Evolutionary conservation across 176 grass and related monocot species (phyloP).

Genomic region (Elaeis guineensis): DNA sequence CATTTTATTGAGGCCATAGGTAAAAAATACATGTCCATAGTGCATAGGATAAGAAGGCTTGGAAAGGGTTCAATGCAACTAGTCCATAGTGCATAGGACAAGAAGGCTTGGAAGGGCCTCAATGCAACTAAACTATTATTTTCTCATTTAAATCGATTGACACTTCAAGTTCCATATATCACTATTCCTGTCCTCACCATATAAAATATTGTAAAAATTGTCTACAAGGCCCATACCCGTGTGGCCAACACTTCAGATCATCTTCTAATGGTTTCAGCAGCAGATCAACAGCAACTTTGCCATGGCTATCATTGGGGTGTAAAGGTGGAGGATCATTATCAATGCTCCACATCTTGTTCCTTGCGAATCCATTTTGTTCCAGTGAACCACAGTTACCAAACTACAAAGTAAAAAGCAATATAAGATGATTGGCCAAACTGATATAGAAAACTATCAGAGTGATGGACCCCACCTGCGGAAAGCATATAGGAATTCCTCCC

Average conservation of each 20-base stretch:
- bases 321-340: slow-evolving; percentile 42
- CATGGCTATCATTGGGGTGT: slow-evolving; percentile 22
- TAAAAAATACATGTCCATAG: too few species aligned
- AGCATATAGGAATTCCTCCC: slow-evolving; percentile 89
- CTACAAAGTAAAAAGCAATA: slow-evolving; percentile 10
- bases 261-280: slow-evolving; percentile 89
- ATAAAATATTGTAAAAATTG: too few species aligned
- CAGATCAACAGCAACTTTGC: slow-evolving; percentile 50
- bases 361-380: slow-evolving; percentile 91
- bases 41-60: too few species aligned
- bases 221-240: slow-evolving; percentile 32
- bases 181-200: too few species aligned
- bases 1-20: too few species aligned
- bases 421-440: too few species aligned
- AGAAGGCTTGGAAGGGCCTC: too few species aligned
- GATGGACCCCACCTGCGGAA: slow-evolving; percentile 53
- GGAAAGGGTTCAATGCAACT: too few species aligned
- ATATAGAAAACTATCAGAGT: not conserved
- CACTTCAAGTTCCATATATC: too few species aligned
- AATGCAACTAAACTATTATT: too few species aligned
- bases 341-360: slow-evolving; percentile 71
- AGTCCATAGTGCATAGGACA: too few species aligned
- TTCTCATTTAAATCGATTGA: too few species aligned
- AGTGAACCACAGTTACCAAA: slow-evolving; percentile 65
- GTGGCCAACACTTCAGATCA: slow-evolving; percentile 72